phyloP scores from a whole-genome alignment of 2,329 filamentous ascomycete genomes.

The Delphinella strobiligena region DNA sequence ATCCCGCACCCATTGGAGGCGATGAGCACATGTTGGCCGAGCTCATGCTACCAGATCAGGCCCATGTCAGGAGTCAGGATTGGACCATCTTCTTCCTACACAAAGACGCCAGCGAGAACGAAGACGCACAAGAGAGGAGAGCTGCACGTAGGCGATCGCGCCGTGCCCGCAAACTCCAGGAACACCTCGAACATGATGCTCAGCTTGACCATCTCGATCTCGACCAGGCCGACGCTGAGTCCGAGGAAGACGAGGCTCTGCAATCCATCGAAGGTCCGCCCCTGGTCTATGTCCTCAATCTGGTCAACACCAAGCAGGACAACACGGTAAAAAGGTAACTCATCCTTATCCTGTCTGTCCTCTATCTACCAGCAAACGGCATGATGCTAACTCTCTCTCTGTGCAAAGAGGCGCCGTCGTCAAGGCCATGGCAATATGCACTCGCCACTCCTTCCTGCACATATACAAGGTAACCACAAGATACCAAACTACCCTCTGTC shows the following conservation, averaged over 20 bases:
- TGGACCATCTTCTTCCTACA: slow-evolving; percentile 99
- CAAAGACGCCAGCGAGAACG: slow-evolving; percentile 60
- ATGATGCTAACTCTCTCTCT: slow-evolving; percentile 1
- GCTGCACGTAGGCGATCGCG: slow-evolving; percentile 16
- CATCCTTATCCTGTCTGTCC: no score
- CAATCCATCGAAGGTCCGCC: slow-evolving; percentile 67
- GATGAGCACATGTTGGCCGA: slow-evolving; percentile 98
- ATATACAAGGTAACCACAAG: no score
- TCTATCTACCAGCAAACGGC: no score
- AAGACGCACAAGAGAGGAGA: slow-evolving; percentile 26
- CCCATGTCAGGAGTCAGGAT: slow-evolving; percentile 86
- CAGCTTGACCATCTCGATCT: slow-evolving; percentile 39
- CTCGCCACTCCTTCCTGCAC: slow-evolving; percentile 89
- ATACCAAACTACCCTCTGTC: background rate
- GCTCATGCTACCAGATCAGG: slow-evolving; percentile 95
- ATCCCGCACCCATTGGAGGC: slow-evolving; percentile 84
- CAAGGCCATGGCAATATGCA: slow-evolving; percentile 98
- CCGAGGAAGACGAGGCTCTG: slow-evolving; percentile 37
- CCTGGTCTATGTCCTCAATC: slow-evolving; percentile 88
- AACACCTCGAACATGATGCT: slow-evolving; percentile 33
- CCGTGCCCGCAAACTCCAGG: slow-evolving; percentile 26
- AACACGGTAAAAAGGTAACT: slow-evolving; percentile 73
- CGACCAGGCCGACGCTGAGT: slow-evolving; percentile 34
- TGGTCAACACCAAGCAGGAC: slow-evolving; percentile 97
- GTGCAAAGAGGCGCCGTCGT: slow-evolving; percentile 91